Conservation (phyloP, 345 rosid genomes). For the Luvunga scandens region DNA sequence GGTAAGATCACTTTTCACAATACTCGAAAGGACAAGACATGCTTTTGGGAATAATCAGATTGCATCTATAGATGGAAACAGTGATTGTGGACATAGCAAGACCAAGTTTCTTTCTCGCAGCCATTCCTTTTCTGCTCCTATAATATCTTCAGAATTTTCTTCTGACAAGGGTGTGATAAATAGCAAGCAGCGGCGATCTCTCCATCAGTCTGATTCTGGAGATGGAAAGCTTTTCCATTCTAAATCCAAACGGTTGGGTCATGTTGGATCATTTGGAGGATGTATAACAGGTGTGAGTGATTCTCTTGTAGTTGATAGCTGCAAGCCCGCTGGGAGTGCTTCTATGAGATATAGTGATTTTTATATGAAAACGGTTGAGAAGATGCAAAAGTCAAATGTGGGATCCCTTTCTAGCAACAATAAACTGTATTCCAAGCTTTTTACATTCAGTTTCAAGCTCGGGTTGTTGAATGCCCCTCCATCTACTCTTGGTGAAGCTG, state of each 20-base stretch:
- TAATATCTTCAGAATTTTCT: slow-evolving; percentile 37
- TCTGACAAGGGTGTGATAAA: slow-evolving; percentile 24
- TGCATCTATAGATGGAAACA: slow-evolving; percentile 11
- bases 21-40: slow-evolving; percentile 48
- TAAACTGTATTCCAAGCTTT: slow-evolving; percentile 35
- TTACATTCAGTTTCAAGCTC: slow-evolving; percentile 31
- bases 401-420: slow-evolving; percentile 20
- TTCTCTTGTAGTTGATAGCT: slow-evolving; percentile 29
- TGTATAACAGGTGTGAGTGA: slow-evolving; percentile 39
- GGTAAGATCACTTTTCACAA: slow-evolving; percentile 52
- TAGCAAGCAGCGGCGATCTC: slow-evolving; percentile 26
- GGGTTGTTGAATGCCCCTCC: slow-evolving; percentile 39
- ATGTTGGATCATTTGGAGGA: slow-evolving; percentile 41
- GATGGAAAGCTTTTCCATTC: slow-evolving; percentile 23
- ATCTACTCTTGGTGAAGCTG: slow-evolving; percentile 56
- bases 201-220: slow-evolving; percentile 15
- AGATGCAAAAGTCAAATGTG: slow-evolving; percentile 12
- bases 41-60: slow-evolving; percentile 27
- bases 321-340: slow-evolving; percentile 30
- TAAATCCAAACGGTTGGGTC: slow-evolving; percentile 30
- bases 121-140: slow-evolving; percentile 32
- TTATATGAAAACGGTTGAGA: slow-evolving; percentile 23
- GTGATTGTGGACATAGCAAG: slow-evolving; percentile 4
- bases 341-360: slow-evolving; percentile 31
- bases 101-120: slow-evolving; percentile 26